These are phyloP conservation scores for Graphiopsis chlorocephala DNA, from an alignment of 2,329 filamentous ascomycete genomes.

Conservation along the genomic window DNA sequence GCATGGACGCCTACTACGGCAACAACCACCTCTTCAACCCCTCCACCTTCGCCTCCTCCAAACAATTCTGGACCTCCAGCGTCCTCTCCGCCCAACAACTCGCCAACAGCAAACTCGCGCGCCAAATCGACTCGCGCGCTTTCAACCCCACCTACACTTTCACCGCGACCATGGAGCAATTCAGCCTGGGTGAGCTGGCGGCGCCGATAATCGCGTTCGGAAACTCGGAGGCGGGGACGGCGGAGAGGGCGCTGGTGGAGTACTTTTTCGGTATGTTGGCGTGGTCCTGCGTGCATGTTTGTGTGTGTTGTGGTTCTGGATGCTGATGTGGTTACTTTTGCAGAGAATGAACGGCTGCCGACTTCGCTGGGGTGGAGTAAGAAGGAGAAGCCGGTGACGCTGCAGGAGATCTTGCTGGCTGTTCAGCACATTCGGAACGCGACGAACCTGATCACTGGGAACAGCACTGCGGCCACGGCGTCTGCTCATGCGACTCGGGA, in stretches of 20 bases:
- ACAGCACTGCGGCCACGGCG: background rate
- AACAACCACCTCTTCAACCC: slow-evolving; percentile 54
- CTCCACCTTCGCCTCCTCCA: slow-evolving; percentile 48
- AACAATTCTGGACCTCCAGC: slow-evolving; percentile 46
- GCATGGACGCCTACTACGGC: slow-evolving; percentile 50
- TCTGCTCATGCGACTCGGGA: background rate
- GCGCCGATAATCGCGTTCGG: slow-evolving; percentile 53
- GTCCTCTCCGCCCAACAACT: slow-evolving; percentile 42
- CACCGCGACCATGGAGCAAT: slow-evolving; percentile 41
- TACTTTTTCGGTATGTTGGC: slow-evolving; percentile 46
- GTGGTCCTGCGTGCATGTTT: background rate
- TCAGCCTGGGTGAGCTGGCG: slow-evolving; percentile 51
- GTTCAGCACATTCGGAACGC: slow-evolving; percentile 18
- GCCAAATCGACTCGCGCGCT: slow-evolving; percentile 45
- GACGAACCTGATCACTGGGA: slow-evolving; percentile 16
- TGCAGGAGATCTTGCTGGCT: slow-evolving; percentile 18
- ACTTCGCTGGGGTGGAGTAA: slow-evolving; percentile 42
- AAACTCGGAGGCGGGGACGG: slow-evolving; percentile 40
- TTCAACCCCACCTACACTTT: slow-evolving; percentile 52
- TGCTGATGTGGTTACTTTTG: background rate
- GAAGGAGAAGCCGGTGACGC: slow-evolving; percentile 21
- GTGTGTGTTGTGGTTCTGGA: background rate
- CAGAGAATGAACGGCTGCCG: slow-evolving; percentile 46
- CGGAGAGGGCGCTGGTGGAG: slow-evolving; percentile 41
- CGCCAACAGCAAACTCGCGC: slow-evolving; percentile 47